A percentile compares a stretch with the other conserved stretches of the same genome.
These are phyloP conservation scores for Porodaedalea pini DNA, from an alignment of 1,284 basidiomycete species.

Conservation along the genomic window DNA sequence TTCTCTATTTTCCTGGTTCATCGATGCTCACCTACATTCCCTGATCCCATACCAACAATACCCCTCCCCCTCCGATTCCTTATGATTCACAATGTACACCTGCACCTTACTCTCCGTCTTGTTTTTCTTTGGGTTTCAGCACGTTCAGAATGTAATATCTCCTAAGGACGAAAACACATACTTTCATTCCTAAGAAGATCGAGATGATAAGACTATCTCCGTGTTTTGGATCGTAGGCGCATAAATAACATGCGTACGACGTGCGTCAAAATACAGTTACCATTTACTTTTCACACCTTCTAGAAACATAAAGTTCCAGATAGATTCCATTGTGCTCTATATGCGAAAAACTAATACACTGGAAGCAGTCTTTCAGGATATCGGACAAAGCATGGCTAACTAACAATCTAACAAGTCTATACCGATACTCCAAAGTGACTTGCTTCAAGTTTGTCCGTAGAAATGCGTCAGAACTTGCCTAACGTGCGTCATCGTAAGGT, in stretches of 20 bases:
- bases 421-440: background rate
- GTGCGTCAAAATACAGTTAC: no score
- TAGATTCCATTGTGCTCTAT: no score
- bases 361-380: no score
- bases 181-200: background rate
- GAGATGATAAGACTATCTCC: no score
- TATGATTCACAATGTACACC: background rate
- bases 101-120: background rate
- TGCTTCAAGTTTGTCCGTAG: slow-evolving; percentile 51
- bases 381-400: background rate
- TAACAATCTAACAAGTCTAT: background rate
- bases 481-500: slow-evolving; percentile 72
- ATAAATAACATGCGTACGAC: no score
- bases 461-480: slow-evolving; percentile 75
- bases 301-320: no score
- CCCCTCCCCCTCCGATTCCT: background rate
- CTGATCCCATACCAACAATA: background rate
- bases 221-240: no score
- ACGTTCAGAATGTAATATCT: no score
- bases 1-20: background rate
- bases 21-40: background rate
- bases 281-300: no score
- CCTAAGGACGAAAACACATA: background rate
- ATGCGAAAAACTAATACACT: no score
- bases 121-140: background rate